Conservation (phyloP, 495 filamentous ascomycete species). For the Niebla homalea region DNA sequence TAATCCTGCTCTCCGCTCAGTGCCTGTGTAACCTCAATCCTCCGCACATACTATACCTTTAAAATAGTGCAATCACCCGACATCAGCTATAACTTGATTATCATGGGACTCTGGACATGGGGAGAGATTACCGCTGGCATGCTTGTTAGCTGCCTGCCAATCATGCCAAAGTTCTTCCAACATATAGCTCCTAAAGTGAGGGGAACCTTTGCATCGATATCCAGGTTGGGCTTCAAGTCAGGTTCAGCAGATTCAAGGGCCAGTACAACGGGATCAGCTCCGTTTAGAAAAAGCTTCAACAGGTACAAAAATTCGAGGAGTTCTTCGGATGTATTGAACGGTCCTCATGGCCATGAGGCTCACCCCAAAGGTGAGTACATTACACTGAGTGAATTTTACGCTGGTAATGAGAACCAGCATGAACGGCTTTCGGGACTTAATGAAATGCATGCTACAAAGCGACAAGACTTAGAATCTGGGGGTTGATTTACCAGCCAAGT, state of each 20-base stretch:
- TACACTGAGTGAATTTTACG: background rate
- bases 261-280: background rate
- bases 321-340: background rate
- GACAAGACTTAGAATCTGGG: background rate
- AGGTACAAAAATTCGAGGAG: background rate
- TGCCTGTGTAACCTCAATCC: constrained; percentile 9
- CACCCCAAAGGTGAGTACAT: background rate
- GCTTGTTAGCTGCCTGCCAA: constrained; percentile 10
- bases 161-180: constrained; percentile 11
- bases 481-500: too few relatives aligned
- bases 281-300: too few relatives aligned
- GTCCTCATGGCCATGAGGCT: background rate
- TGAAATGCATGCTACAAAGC: background rate
- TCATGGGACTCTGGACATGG: constrained; percentile 5
- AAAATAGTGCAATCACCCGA: background rate
- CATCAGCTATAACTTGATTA: constrained; percentile 6
- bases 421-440: background rate
- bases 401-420: background rate
- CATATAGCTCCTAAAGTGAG: constrained; percentile 1
- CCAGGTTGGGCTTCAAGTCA: background rate
- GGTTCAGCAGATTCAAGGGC: background rate
- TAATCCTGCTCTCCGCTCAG: background rate
- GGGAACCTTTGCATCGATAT: background rate
- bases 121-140: constrained; percentile 8
- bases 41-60: constrained; percentile 10